These are phyloP conservation scores for Citrus medica DNA, from an alignment of 345 rosid genomes.

Conservation along the genomic window DNA sequence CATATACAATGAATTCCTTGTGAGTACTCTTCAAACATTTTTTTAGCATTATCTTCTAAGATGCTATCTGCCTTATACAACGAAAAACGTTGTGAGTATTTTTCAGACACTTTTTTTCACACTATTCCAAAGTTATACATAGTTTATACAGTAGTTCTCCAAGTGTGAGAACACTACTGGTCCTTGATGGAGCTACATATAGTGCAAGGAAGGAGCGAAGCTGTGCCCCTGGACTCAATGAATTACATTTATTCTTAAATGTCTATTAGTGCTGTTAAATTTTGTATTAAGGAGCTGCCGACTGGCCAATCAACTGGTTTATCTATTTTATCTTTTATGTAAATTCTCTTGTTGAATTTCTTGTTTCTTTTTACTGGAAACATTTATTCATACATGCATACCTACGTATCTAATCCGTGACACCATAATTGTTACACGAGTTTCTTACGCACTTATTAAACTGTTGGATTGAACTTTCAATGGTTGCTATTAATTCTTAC, in stretches of 20 bases:
- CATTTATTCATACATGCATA: background rate
- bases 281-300: background rate
- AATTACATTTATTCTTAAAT: background rate
- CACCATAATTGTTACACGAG: background rate
- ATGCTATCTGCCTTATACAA: slow-evolving; percentile 37
- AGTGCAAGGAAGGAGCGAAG: background rate
- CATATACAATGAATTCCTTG: slow-evolving; percentile 39
- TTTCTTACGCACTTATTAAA: background rate
- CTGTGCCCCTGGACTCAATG: background rate
- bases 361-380: background rate
- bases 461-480: too few species aligned
- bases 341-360: too few species aligned
- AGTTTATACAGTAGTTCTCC: background rate
- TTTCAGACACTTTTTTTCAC: background rate
- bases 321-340: too few species aligned
- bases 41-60: slow-evolving; percentile 26
- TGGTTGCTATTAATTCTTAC: background rate
- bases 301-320: background rate
- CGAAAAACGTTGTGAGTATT: slow-evolving; percentile 51
- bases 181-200: background rate
- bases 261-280: background rate
- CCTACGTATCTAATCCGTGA: too few species aligned
- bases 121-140: background rate
- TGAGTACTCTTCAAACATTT: slow-evolving; percentile 37
- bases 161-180: background rate